A percentile compares a stretch with the other conserved stretches of the same genome.
Conservation (phyloP, 2,329 filamentous ascomycete species). For the Fusarium burgessii region DNA sequence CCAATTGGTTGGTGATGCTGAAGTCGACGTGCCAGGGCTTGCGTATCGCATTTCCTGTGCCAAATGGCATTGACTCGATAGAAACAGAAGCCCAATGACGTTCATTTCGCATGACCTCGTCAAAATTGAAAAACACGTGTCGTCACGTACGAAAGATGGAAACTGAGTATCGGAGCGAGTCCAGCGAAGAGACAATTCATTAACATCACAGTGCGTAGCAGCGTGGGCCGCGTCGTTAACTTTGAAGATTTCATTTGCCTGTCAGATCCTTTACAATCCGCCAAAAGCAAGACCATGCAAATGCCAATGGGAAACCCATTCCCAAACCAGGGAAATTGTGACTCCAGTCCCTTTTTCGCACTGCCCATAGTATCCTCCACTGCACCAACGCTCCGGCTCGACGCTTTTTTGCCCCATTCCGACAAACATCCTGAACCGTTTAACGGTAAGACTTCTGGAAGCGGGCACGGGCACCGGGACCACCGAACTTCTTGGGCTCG, state of each 20-base stretch:
- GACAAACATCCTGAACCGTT: constrained; percentile 51
- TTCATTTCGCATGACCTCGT: neutral
- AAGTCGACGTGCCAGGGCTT: too few species aligned
- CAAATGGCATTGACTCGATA: neutral
- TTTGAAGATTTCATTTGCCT: constrained; percentile 65
- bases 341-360: constrained; percentile 54
- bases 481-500: constrained; percentile 98
- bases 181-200: constrained; percentile 43
- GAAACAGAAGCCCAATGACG: neutral
- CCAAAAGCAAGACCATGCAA: constrained; percentile 65
- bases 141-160: neutral
- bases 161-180: constrained; percentile 20
- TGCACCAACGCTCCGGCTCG: constrained; percentile 38
- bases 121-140: neutral
- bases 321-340: constrained; percentile 55
- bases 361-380: constrained; percentile 45
- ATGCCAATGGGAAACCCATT: constrained; percentile 60
- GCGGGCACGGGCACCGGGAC: constrained; percentile 92
- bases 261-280: constrained; percentile 62
- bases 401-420: constrained; percentile 38
- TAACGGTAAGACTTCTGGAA: constrained; percentile 99
- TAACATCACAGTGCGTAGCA: constrained; percentile 41
- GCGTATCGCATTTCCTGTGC: neutral
- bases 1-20: neutral
- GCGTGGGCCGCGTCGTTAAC: constrained; percentile 49